Evolutionary conservation across 768 basidiomycete species (phyloP).

Genomic region (Agrocybe chaxingu): DNA sequence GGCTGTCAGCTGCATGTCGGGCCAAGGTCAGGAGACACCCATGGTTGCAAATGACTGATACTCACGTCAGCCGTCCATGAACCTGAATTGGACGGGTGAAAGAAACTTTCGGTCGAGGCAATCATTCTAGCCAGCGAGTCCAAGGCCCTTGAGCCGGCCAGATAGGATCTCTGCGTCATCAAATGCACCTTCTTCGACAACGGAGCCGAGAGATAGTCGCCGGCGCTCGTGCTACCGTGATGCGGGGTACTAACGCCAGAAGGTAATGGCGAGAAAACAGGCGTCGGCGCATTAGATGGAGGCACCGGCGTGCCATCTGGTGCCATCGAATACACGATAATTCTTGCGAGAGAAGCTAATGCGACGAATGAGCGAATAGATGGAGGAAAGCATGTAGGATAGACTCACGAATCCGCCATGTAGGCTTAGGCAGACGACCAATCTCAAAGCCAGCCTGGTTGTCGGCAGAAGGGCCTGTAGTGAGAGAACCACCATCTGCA

Average conservation of each 20-base stretch:
- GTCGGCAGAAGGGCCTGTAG: slow-evolving; percentile 76
- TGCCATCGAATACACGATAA: slow-evolving; percentile 89
- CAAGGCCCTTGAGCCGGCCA: slow-evolving; percentile 83
- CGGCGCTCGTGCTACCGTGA: slow-evolving; percentile 40
- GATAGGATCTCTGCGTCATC: slow-evolving; percentile 47
- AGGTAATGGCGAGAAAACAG: slow-evolving; percentile 66
- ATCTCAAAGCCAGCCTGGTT: slow-evolving; percentile 72
- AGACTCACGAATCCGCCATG: slow-evolving; percentile 68
- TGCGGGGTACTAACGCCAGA: slow-evolving; percentile 62
- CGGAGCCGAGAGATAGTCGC: slow-evolving; percentile 59
- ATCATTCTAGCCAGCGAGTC: slow-evolving; percentile 84
- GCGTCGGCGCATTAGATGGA: slow-evolving; percentile 65
- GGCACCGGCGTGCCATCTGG: slow-evolving; percentile 56
- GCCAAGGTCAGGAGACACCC: not conserved
- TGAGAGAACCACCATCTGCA: slow-evolving; percentile 70
- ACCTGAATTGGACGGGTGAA: slow-evolving; percentile 87
- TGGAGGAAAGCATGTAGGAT: slow-evolving; percentile 2
- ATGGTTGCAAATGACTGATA: slow-evolving; percentile 2
- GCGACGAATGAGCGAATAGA: slow-evolving; percentile 11
- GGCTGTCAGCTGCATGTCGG: slow-evolving; percentile 55
- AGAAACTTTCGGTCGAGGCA: slow-evolving; percentile 86
- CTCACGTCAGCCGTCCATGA: slow-evolving; percentile 75
- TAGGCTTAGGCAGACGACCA: slow-evolving; percentile 64
- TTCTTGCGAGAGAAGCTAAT: slow-evolving; percentile 73
- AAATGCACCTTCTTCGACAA: slow-evolving; percentile 40